Evolutionary conservation across 805 yeast genomes (phyloP), one percentile per base, ranked within the genome.

Genomic region (Allodekkera sacchari): DNA sequence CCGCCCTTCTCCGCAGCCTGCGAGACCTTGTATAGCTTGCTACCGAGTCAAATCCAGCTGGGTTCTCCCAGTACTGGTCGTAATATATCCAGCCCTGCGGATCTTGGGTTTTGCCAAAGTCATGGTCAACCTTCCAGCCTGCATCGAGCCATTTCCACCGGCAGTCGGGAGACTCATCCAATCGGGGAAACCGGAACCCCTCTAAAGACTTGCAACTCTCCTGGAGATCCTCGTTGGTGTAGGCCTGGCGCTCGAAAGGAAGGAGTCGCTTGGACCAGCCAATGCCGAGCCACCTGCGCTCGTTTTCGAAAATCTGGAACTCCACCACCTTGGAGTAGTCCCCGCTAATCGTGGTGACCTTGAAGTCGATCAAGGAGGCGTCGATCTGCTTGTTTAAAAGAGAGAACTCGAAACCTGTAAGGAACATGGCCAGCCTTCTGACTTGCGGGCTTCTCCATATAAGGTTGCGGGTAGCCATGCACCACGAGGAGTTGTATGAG

Each of bases 61-160:
- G 61, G 22, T 53, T 48, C 6, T 52, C 55, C 83, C 83, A 75
- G 22, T 57, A 57, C 33, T 58, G 64, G 43, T 72, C 75, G 44
- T 53, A 69, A 41, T 68, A 75, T 0, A 57, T 55, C 83, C 83
- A 75, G 0, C 77, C 79, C 1, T 61, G 63, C 10, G 47, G 44
- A 23, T 56, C 48, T 31, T 56, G 57, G 4, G 51, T 48, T 27
- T 57, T 59, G 33, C 61, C 60, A 42, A 51, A 63, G 12, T 57
- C 63, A 7, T 41, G 25, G 35, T 72, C 78, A 5, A 69, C 37
- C 7, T 47, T 44, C 83, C 83, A 75, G 3, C 47, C 36, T 10
- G 53, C 62, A 31, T 74, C 81, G 11, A 69, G 35, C 83, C 83
- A 75, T 34, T 58, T 63, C 81, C 81, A 75, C 28, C 54, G 60